A percentile compares a stretch with the other conserved stretches of the same genome.
phyloP scores from a whole-genome alignment of 257 asterid genomes.

The Primulina huaijiensis region DNA sequence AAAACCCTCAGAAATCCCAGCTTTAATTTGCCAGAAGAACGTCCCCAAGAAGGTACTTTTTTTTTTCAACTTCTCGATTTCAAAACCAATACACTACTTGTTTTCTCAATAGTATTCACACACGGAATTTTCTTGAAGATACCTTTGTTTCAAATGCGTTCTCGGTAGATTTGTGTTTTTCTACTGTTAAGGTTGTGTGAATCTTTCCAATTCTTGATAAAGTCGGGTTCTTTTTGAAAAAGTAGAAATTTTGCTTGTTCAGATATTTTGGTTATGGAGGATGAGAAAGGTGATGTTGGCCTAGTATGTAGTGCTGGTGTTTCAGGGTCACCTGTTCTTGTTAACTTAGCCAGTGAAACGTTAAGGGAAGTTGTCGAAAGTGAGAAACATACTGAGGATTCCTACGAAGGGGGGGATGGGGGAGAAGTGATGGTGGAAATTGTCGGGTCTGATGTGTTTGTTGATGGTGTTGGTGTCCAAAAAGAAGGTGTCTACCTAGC shows the following conservation, averaged over 20 bases:
- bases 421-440: conserved; percentile 80
- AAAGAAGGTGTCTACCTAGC: conserved; percentile 35
- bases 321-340: conserved; percentile 36
- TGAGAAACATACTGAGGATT: conserved; percentile 40
- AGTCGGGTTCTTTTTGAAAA: conserved; percentile 23
- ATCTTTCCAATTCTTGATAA: conserved; percentile 21
- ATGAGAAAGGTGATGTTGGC: conserved; percentile 55
- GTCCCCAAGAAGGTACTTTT: conserved; percentile 40
- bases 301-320: conserved; percentile 38
- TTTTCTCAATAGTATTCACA: neutral
- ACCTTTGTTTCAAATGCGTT: conserved; percentile 19
- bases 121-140: conserved; percentile 21
- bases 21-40: conserved; percentile 31
- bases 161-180: conserved; percentile 29
- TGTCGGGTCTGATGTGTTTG: conserved; percentile 79
- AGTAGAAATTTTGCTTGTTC: conserved; percentile 32
- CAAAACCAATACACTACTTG: conserved; percentile 13
- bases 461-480: conserved; percentile 60
- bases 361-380: conserved; percentile 29
- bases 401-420: conserved; percentile 45
- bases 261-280: conserved; percentile 46
- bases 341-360: conserved; percentile 32
- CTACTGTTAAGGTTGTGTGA: conserved; percentile 40
- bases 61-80: neutral
- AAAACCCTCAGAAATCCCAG: conserved; percentile 40